These are phyloP conservation scores for Carex arenaria DNA, from an alignment of 202 grass and related monocot species.

Conservation along the genomic window DNA sequence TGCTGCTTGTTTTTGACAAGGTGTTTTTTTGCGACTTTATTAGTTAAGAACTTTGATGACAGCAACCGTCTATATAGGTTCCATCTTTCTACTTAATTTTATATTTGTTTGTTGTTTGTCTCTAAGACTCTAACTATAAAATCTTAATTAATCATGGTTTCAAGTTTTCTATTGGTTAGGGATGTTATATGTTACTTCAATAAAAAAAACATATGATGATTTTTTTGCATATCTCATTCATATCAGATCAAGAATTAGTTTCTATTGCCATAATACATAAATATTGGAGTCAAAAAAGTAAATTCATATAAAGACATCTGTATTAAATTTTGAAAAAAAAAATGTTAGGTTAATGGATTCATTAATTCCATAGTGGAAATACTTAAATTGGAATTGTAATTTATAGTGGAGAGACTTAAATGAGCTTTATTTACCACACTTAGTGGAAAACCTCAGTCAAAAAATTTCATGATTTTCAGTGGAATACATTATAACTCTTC, in stretches of 20 bases:
- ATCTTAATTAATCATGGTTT: neutral
- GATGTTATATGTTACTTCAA: neutral
- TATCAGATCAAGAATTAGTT: neutral
- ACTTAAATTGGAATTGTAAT: neutral
- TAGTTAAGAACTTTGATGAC: no score
- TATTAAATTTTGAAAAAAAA: neutral
- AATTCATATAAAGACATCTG: neutral
- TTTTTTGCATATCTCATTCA: neutral
- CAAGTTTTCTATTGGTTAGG: neutral
- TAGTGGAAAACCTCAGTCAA: neutral
- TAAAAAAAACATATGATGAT: neutral
- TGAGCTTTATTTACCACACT: neutral
- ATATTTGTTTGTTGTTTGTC: neutral
- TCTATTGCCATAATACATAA: neutral
- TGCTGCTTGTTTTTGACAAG: no score
- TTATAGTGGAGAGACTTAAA: neutral
- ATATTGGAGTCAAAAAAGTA: neutral
- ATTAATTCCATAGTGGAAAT: neutral
- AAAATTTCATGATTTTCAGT: neutral
- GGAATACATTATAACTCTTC: neutral
- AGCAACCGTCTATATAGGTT: no score
- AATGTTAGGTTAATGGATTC: neutral
- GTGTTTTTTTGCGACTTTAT: no score
- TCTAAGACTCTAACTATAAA: neutral
- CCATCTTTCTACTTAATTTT: no score